Evolutionary conservation across 2,329 filamentous ascomycete genomes (phyloP).

Genomic region (Aspergillus glaucus): DNA sequence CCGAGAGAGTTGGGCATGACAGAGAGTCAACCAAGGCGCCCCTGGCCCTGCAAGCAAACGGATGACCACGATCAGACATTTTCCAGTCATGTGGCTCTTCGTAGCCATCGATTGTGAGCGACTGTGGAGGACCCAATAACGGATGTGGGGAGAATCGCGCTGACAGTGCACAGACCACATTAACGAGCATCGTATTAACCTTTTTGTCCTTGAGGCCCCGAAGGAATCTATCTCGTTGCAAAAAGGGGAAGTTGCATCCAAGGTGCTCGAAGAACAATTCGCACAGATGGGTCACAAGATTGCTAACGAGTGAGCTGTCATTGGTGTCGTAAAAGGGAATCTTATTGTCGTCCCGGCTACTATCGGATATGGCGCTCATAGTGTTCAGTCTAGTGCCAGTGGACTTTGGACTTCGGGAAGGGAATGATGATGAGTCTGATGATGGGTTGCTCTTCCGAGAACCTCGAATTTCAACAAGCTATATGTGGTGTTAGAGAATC

Average conservation of each 20-base stretch:
- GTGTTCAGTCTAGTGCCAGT: slow-evolving; percentile 13
- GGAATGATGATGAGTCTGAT: slow-evolving; percentile 32
- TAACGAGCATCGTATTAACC: slow-evolving; percentile 76
- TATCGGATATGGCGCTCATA: slow-evolving; percentile 15
- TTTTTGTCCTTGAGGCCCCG: slow-evolving; percentile 72
- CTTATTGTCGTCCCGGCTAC: slow-evolving; percentile 27
- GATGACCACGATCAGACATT: slow-evolving; percentile 64
- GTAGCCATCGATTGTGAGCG: slow-evolving; percentile 45
- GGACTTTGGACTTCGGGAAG: slow-evolving; percentile 28
- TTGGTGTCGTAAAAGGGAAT: slow-evolving; percentile 71
- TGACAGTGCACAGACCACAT: slow-evolving; percentile 75
- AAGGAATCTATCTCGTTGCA: slow-evolving; percentile 66
- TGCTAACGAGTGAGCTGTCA: slow-evolving; percentile 63
- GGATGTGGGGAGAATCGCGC: slow-evolving; percentile 68
- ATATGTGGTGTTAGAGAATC: slow-evolving; percentile 45
- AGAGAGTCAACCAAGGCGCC: slow-evolving; percentile 77
- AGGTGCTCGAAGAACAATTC: slow-evolving; percentile 76
- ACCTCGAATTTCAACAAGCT: slow-evolving; percentile 53
- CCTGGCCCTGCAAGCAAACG: slow-evolving; percentile 76
- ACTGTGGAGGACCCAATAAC: slow-evolving; percentile 44
- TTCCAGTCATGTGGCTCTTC: slow-evolving; percentile 26
- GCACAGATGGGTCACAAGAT: slow-evolving; percentile 68
- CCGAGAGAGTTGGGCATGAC: slow-evolving; percentile 72
- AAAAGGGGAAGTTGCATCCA: slow-evolving; percentile 79
- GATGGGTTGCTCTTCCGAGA: slow-evolving; percentile 36